Evolutionary conservation across 75 land plant species (phyloP).

Genomic region (Pinus tabuliformis): DNA sequence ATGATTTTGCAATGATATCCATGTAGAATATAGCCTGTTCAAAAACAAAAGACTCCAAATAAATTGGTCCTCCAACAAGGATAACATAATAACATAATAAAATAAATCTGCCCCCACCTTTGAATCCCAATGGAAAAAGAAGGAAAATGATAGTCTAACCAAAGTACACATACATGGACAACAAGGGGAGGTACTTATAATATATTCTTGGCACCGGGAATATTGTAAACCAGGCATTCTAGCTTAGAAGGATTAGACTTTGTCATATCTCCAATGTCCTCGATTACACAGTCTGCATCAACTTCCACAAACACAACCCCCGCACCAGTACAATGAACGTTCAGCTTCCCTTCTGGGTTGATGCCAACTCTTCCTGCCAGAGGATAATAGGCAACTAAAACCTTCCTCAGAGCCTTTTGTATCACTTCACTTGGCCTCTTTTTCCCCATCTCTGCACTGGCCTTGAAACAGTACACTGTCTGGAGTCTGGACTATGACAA

Average conservation of each 20-base stretch:
- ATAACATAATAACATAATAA: too few relatives aligned
- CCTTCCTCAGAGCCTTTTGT: conserved; percentile 54
- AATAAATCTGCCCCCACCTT: too few relatives aligned
- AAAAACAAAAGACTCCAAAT: background rate
- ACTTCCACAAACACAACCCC: conserved; percentile 97
- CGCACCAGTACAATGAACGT: conserved; percentile 66
- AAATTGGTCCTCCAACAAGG: too few relatives aligned
- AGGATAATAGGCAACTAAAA: conserved; percentile 70
- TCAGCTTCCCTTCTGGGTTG: conserved; percentile 73
- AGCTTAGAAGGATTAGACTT: conserved; percentile 70
- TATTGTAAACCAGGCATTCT: conserved; percentile 80
- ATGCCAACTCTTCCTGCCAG: conserved; percentile 80
- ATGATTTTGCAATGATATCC: too few relatives aligned
- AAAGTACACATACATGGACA: too few relatives aligned
- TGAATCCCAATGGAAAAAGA: too few relatives aligned
- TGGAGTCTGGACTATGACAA: conserved; percentile 57
- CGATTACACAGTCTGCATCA: conserved; percentile 47
- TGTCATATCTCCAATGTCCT: conserved; percentile 65
- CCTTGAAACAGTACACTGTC: conserved; percentile 55
- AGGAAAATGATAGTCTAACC: too few relatives aligned
- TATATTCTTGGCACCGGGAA: too few relatives aligned
- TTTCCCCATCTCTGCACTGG: conserved; percentile 26
- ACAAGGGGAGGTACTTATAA: too few relatives aligned
- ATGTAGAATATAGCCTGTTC: too few relatives aligned
- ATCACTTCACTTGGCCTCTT: conserved; percentile 48